A percentile compares a stretch with the other conserved stretches of the same genome.
These are phyloP conservation scores for Fusarium sp. DNA, from an alignment of 2,329 filamentous ascomycete genomes.

Conservation along the genomic window DNA sequence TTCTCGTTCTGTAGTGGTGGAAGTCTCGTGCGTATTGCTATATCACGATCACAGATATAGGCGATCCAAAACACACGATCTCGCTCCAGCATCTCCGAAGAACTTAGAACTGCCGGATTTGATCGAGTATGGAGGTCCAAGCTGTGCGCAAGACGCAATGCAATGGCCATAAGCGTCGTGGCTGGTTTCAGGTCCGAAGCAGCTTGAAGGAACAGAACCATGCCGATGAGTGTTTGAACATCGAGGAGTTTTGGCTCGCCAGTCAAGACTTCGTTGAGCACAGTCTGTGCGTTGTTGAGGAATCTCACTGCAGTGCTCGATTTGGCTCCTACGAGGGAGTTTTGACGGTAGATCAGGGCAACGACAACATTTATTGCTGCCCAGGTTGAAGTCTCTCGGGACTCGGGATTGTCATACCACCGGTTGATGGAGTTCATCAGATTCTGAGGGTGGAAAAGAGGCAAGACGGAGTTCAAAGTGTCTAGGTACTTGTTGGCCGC, in stretches of 20 bases:
- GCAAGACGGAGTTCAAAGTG: slow-evolving; percentile 21
- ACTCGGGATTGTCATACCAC: slow-evolving; percentile 13
- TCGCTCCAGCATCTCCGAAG: not conserved
- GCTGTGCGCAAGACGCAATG: slow-evolving; percentile 25
- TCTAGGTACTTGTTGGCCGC: slow-evolving; percentile 7
- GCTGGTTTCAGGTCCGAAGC: slow-evolving; percentile 15
- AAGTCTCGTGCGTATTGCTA: slow-evolving; percentile 7
- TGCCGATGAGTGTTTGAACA: slow-evolving; percentile 29
- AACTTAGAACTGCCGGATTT: not conserved
- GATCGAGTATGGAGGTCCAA: slow-evolving; percentile 13
- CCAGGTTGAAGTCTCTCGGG: slow-evolving; percentile 8
- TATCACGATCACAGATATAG: slow-evolving; percentile 32
- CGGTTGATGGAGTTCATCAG: not conserved
- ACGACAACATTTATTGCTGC: slow-evolving; percentile 30
- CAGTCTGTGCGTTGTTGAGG: slow-evolving; percentile 32
- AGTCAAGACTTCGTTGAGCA: slow-evolving; percentile 11
- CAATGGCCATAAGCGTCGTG: slow-evolving; percentile 19
- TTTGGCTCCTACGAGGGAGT: not conserved
- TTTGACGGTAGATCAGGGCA: slow-evolving; percentile 22
- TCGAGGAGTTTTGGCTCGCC: not conserved
- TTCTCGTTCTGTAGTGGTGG: slow-evolving; percentile 19
- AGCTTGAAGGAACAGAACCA: slow-evolving; percentile 25
- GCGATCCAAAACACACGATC: slow-evolving; percentile 36
- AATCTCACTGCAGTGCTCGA: not conserved
- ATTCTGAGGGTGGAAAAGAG: slow-evolving; percentile 18